Evolutionary conservation across 768 basidiomycete species (phyloP).

Genomic region (Phanerochaete sordida): DNA sequence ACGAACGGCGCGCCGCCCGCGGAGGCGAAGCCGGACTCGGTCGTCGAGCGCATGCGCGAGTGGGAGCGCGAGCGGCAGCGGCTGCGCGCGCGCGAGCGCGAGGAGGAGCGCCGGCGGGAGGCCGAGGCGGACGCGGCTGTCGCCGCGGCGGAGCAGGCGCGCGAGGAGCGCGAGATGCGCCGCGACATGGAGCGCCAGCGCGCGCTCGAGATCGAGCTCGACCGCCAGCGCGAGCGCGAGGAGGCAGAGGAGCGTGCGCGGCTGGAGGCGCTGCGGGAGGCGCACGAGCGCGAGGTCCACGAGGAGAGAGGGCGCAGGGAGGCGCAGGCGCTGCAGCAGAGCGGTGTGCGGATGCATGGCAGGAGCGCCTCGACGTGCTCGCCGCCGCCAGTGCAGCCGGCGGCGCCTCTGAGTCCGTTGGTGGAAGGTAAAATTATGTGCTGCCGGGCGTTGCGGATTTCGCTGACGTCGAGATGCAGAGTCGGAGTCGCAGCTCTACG

Average conservation of each 20-base stretch:
- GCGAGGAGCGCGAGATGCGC: slow-evolving; percentile 3
- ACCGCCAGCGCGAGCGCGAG: slow-evolving; percentile 19
- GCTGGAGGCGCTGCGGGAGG: slow-evolving; percentile 8
- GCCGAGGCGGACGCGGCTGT: slow-evolving; percentile 39
- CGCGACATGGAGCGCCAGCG: slow-evolving; percentile 27
- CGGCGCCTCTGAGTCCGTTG: slow-evolving; percentile 25
- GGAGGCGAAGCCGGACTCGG: slow-evolving; percentile 21
- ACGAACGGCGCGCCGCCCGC: background rate
- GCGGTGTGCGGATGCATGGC: slow-evolving; percentile 6
- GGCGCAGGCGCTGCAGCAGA: background rate
- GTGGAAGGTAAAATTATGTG: slow-evolving; percentile 18
- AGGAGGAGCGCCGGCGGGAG: slow-evolving; percentile 56
- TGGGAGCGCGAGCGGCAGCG: slow-evolving; percentile 74
- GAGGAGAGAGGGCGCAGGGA: slow-evolving; percentile 9
- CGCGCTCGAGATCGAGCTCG: slow-evolving; percentile 18
- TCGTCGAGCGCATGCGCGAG: slow-evolving; percentile 62
- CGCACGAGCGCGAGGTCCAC: slow-evolving; percentile 7
- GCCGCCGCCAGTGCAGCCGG: slow-evolving; percentile 3
- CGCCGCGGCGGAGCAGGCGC: slow-evolving; percentile 28
- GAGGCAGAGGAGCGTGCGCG: slow-evolving; percentile 9
- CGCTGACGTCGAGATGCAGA: slow-evolving; percentile 8
- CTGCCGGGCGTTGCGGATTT: background rate
- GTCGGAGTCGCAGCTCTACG: slow-evolving; percentile 14
- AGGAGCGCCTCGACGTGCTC: slow-evolving; percentile 5
- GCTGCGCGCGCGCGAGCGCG: slow-evolving; percentile 61